These are phyloP conservation scores for Aspergillus sp. DNA, from an alignment of 2,329 filamentous ascomycete species.

Conservation along the genomic window DNA sequence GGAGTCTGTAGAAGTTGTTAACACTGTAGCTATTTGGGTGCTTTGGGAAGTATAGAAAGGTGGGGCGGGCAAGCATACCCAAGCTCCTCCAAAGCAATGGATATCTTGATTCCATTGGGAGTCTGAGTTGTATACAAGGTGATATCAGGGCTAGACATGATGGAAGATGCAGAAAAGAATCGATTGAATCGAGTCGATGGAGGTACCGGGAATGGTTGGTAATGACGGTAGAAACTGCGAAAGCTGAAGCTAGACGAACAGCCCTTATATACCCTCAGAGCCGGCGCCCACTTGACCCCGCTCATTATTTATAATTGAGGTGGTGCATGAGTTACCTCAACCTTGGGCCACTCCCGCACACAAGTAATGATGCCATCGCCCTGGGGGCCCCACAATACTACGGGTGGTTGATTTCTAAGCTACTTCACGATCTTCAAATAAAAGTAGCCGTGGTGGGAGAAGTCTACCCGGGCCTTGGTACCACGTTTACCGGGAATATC, in stretches of 20 bases:
- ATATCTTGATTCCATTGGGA: constrained; percentile 87
- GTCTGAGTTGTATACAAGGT: constrained; percentile 80
- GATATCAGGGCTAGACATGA: constrained; percentile 58
- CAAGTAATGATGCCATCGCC: constrained; percentile 9
- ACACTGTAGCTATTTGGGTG: neutral
- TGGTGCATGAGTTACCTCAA: neutral
- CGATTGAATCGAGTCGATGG: neutral
- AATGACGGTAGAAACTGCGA: neutral
- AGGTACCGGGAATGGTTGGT: neutral
- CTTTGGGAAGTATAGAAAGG: neutral
- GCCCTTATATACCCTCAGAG: constrained; percentile 5
- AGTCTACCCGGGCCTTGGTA: no score
- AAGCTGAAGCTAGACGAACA: neutral
- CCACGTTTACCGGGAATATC: neutral
- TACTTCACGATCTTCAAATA: neutral
- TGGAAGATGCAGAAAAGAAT: constrained; percentile 6
- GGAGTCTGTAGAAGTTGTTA: constrained; percentile 47
- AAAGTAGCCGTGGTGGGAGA: neutral
- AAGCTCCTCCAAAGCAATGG: constrained; percentile 82
- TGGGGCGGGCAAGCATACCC: constrained; percentile 41
- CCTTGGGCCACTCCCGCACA: neutral
- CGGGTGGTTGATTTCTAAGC: constrained; percentile 9
- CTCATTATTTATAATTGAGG: constrained; percentile 7
- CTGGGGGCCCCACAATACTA: neutral
- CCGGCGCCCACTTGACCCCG: neutral